phyloP scores from a whole-genome alignment of 176 grass and related monocot genomes.

The Dactylis glomerata region DNA sequence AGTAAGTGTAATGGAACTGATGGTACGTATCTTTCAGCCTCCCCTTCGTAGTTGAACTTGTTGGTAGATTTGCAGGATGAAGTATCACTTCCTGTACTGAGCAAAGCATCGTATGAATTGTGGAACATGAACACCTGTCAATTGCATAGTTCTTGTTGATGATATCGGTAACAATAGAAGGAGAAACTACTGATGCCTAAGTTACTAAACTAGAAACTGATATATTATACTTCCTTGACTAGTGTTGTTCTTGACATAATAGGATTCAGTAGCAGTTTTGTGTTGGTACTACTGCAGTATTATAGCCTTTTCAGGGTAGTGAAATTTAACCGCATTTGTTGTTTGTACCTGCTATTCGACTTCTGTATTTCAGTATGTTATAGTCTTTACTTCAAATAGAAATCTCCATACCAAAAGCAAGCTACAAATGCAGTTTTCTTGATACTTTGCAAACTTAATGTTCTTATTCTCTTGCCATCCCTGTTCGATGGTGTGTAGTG shows the following conservation, averaged over 20 bases:
- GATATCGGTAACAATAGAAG: background rate
- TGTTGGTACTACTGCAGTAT: background rate
- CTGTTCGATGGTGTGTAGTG: background rate
- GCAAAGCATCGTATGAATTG: background rate
- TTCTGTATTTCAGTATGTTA: background rate
- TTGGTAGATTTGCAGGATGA: background rate
- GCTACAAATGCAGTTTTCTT: background rate
- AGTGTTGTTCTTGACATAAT: background rate
- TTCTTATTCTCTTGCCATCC: background rate
- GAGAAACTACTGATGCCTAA: background rate
- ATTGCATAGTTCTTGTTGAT: background rate
- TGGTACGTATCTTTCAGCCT: background rate
- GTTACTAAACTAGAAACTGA: background rate
- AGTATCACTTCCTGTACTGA: background rate
- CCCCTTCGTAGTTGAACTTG: background rate
- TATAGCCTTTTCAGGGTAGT: background rate
- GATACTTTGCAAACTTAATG: background rate
- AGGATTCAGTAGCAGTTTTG: background rate
- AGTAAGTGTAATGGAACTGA: constrained; percentile 1
- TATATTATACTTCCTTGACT: background rate
- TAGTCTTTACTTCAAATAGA: background rate
- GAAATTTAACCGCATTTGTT: background rate
- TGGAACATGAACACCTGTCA: background rate
- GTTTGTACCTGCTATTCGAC: background rate
- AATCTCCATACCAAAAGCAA: background rate